Evolutionary conservation across 2,329 filamentous ascomycete genomes (phyloP).

Genomic region (Fonsecaea pugnacius): DNA sequence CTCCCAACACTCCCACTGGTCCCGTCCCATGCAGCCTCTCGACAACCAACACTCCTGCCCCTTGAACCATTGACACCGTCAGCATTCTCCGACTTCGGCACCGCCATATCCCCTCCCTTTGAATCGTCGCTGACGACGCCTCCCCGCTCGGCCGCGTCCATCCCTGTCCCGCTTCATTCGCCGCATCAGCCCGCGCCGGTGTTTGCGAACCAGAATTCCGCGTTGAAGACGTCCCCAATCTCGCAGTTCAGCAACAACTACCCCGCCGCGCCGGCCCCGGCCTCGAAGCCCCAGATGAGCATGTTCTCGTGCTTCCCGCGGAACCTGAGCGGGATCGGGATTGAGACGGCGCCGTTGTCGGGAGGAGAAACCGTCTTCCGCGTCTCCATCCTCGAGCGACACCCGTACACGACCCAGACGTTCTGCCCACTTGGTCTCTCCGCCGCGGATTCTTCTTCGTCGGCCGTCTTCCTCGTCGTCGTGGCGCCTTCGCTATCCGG

Average conservation of each 20-base stretch:
- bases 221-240: conserved; percentile 82
- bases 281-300: conserved; percentile 69
- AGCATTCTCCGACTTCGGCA: conserved; percentile 78
- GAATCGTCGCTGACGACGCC: conserved; percentile 56
- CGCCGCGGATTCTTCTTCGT: conserved; percentile 18
- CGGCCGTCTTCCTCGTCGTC: conserved; percentile 72
- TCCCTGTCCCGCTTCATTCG: conserved; percentile 27
- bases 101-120: conserved; percentile 75
- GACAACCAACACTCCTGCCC: conserved; percentile 47
- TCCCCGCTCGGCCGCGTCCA: conserved; percentile 42
- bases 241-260: conserved; percentile 76
- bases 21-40: neutral
- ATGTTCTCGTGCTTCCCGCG: conserved; percentile 86
- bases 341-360: conserved; percentile 8
- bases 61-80: conserved; percentile 69
- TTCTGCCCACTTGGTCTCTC: conserved; percentile 72
- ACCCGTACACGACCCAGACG: conserved; percentile 92
- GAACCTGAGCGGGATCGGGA: conserved; percentile 45
- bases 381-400: conserved; percentile 79
- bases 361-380: conserved; percentile 56
- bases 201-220: conserved; percentile 81
- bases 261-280: conserved; percentile 48
- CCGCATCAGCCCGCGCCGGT: conserved; percentile 56
- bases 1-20: conserved; percentile 19
- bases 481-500: conserved; percentile 73